A percentile compares a stretch with the other conserved stretches of the same genome.
These are phyloP conservation scores for Chlorella sp. DNA, from an alignment of 139 green algal species.

Conservation along the genomic window DNA sequence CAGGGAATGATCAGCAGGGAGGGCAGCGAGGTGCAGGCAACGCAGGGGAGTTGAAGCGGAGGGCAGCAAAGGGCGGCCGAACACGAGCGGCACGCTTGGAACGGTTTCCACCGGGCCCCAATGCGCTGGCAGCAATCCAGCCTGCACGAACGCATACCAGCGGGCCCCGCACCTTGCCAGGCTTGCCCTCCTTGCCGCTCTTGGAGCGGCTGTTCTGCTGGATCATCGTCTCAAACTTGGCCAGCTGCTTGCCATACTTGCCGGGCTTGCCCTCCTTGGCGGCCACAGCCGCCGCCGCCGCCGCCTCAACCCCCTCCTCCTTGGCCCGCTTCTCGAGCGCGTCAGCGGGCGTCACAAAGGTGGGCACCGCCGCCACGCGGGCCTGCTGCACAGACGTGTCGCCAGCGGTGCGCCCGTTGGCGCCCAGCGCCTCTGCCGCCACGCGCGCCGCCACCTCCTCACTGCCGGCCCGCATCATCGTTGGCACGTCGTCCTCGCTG, in stretches of 20 bases:
- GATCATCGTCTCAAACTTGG: conserved; percentile 40
- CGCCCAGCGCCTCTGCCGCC: neutral
- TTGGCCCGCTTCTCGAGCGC: neutral
- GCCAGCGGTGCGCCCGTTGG: neutral
- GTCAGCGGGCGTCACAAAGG: neutral
- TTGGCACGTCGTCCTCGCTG: neutral
- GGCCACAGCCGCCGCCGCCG: neutral
- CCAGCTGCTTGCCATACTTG: conserved; percentile 35
- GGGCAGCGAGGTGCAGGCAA: too few species aligned
- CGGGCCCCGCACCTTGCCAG: neutral
- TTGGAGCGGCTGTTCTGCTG: conserved; percentile 7
- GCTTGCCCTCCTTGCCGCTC: neutral
- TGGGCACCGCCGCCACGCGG: conserved; percentile 12
- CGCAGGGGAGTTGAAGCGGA: neutral
- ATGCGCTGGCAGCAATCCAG: too few species aligned
- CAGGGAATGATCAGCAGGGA: neutral
- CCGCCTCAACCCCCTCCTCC: neutral
- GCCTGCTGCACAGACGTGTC: conserved; percentile 25
- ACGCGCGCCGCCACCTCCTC: neutral
- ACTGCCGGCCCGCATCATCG: neutral
- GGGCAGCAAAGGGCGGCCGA: neutral
- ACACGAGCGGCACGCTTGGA: neutral
- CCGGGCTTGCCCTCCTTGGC: neutral
- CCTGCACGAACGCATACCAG: too few species aligned
- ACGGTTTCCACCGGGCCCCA: too few species aligned